A percentile compares a stretch with the other conserved stretches of the same genome.
These are phyloP conservation scores for Amanita pallidorosea DNA, from an alignment of 768 basidiomycete genomes.

Conservation along the genomic window DNA sequence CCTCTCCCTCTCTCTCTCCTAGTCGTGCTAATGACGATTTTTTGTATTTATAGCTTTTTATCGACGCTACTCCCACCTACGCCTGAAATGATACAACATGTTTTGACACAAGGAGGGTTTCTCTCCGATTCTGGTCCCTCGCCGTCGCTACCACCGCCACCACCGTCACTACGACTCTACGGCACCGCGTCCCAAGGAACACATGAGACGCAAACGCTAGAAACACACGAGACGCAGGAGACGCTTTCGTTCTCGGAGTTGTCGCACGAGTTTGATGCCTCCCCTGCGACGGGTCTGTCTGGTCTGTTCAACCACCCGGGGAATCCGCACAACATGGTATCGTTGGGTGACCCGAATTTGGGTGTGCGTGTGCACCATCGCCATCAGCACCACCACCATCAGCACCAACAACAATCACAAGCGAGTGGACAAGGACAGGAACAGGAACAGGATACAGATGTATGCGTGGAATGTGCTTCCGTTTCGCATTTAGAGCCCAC, in stretches of 20 bases:
- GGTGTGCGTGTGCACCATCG: too few relatives aligned
- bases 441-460: background rate
- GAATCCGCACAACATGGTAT: constrained; percentile 1
- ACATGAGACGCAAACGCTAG: constrained; percentile 4
- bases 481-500: background rate
- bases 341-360: too few relatives aligned
- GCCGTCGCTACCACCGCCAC: background rate
- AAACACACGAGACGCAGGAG: constrained; percentile 6
- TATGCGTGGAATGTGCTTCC: constrained; percentile 3
- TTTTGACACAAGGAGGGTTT: constrained; percentile 56
- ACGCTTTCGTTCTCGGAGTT: constrained; percentile 17
- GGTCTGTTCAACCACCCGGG: constrained; percentile 7
- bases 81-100: constrained; percentile 55
- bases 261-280: constrained; percentile 20
- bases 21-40: background rate
- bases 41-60: constrained; percentile 40
- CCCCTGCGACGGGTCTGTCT: constrained; percentile 11
- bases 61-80: constrained; percentile 71
- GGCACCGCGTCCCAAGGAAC: background rate
- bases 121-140: background rate
- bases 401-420: too few relatives aligned
- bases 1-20: background rate
- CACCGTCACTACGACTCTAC: too few relatives aligned
- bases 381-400: too few relatives aligned
- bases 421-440: too few relatives aligned